Conservation (phyloP, 2,329 filamentous ascomycete genomes). For the Canariomyces notabilis region DNA sequence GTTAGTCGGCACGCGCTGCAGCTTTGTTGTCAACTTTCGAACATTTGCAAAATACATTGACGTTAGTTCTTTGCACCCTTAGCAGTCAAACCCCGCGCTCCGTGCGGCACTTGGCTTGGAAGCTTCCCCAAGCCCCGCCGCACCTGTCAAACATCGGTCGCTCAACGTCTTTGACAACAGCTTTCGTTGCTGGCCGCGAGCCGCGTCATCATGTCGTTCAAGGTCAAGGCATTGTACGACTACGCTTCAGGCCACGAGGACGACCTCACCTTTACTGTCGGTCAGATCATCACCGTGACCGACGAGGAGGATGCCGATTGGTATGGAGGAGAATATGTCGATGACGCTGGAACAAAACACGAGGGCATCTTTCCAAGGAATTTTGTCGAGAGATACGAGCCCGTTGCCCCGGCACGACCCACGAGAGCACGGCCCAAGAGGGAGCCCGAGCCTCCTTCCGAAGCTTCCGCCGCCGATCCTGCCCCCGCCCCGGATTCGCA, state of each 20-base stretch:
- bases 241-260: slow-evolving; percentile 92
- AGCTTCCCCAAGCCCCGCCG: slow-evolving; percentile 14
- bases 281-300: slow-evolving; percentile 90
- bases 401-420: slow-evolving; percentile 81
- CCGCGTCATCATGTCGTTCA: slow-evolving; percentile 66
- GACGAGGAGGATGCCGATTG: slow-evolving; percentile 91
- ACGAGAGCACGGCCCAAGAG: slow-evolving; percentile 68
- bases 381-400: slow-evolving; percentile 95
- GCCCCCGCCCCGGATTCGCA: slow-evolving; percentile 26
- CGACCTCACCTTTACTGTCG: slow-evolving; percentile 79
- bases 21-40: slow-evolving; percentile 7
- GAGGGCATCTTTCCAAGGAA: slow-evolving; percentile 92
- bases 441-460: slow-evolving; percentile 38
- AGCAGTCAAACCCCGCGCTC: neutral
- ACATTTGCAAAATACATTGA: too few species aligned
- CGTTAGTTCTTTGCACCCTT: neutral
- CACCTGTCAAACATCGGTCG: slow-evolving; percentile 1
- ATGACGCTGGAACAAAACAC: slow-evolving; percentile 66
- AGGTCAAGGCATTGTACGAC: slow-evolving; percentile 93
- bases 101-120: slow-evolving; percentile 4
- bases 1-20: neutral
- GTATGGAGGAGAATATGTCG: slow-evolving; percentile 84
- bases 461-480: slow-evolving; percentile 22
- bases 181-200: slow-evolving; percentile 14
- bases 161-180: neutral